phyloP scores from a whole-genome alignment of 2,329 filamentous ascomycete genomes.

The Trichoderma guizhouense region DNA sequence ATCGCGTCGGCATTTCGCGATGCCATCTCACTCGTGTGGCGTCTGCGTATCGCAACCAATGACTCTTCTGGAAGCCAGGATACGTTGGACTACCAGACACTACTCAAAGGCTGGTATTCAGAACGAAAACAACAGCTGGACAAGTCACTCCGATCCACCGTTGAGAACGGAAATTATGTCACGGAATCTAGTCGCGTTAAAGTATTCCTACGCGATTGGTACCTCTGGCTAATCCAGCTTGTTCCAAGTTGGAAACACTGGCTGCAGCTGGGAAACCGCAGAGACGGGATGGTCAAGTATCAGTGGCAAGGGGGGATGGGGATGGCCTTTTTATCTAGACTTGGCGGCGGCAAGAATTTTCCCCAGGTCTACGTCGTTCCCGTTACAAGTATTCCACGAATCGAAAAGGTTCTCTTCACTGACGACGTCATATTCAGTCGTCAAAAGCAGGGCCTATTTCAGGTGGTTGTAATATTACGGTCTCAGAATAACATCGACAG shows the following conservation, averaged over 20 bases:
- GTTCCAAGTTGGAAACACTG: constrained; percentile 16
- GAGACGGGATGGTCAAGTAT: constrained; percentile 15
- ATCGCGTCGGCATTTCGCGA: constrained; percentile 36
- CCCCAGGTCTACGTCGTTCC: not conserved
- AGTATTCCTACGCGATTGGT: constrained; percentile 22
- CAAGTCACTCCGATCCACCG: constrained; percentile 17
- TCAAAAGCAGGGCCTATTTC: not conserved
- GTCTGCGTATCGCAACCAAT: constrained; percentile 22
- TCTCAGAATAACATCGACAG: not conserved
- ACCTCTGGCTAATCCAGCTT: constrained; percentile 21
- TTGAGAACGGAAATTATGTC: constrained; percentile 19
- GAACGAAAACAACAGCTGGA: constrained; percentile 25
- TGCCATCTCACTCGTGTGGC: constrained; percentile 34
- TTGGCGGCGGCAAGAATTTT: not conserved
- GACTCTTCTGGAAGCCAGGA: not conserved
- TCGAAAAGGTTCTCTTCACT: constrained; percentile 10
- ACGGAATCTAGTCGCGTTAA: constrained; percentile 13
- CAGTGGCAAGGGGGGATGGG: constrained; percentile 16
- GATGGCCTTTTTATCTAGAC: not conserved
- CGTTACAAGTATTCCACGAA: not conserved
- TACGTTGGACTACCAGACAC: not conserved
- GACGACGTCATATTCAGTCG: constrained; percentile 17
- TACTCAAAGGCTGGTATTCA: constrained; percentile 19
- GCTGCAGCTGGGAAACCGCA: constrained; percentile 18
- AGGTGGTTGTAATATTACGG: not conserved